Percentiles rank a stretch among this genome's conserved stretches.
phyloP scores from a whole-genome alignment of 345 rosid species.

The Hibiscus trionum region DNA sequence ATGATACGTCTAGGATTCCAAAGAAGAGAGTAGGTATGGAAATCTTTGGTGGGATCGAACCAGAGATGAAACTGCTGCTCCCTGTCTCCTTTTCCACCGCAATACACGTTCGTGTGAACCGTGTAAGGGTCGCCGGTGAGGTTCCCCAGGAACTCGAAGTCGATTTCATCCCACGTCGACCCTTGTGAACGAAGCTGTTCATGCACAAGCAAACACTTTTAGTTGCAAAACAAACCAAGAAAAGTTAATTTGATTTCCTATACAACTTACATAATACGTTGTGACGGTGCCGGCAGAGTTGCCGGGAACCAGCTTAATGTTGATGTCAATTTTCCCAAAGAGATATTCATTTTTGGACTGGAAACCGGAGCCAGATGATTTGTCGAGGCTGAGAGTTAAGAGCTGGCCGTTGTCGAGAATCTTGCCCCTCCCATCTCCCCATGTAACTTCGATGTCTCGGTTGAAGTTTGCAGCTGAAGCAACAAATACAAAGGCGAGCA shows the following conservation, averaged over 20 bases:
- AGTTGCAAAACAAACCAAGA: too few relatives aligned
- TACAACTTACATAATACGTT: constrained; percentile 24
- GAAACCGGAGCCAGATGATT: constrained; percentile 45
- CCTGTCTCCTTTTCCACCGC: constrained; percentile 52
- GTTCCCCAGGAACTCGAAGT: constrained; percentile 63
- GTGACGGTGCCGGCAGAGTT: constrained; percentile 65
- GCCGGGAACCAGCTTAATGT: constrained; percentile 47
- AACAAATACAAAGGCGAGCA: neutral
- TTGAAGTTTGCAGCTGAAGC: constrained; percentile 13
- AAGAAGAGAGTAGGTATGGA: constrained; percentile 53
- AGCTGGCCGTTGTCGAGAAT: constrained; percentile 35
- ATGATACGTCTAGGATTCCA: constrained; percentile 55
- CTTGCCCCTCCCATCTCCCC: constrained; percentile 41
- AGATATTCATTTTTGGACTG: constrained; percentile 45
- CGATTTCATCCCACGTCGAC: constrained; percentile 60
- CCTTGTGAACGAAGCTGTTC: constrained; percentile 48
- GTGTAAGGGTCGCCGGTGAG: constrained; percentile 55
- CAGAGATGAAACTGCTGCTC: constrained; percentile 62
- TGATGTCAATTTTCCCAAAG: constrained; percentile 43
- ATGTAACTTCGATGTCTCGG: constrained; percentile 18
- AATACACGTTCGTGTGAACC: constrained; percentile 52
- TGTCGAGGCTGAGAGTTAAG: constrained; percentile 38
- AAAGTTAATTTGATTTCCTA: too few relatives aligned
- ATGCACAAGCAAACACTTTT: too few relatives aligned
- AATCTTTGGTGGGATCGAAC: constrained; percentile 59